Evolutionary conservation across 2,329 filamentous ascomycete species (phyloP), one percentile per base, ranked within the genome.

Genomic region (Colletotrichum navitas): DNA sequence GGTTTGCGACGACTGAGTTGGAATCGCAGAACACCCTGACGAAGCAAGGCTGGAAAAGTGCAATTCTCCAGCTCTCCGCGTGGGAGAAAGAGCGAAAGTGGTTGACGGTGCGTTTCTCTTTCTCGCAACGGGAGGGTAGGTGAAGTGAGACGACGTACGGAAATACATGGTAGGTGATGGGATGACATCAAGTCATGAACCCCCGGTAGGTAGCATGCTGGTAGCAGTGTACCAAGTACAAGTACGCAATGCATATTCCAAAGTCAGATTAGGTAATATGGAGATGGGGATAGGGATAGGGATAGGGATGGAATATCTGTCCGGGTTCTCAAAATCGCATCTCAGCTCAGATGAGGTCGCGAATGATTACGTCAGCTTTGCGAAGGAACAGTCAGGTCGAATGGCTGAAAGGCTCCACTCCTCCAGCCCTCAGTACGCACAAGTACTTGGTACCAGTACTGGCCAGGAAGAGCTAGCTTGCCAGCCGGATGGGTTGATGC

Each of bases 301-400:
- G 39, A 41, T 41, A 16, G 14, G 39, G 61, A 55, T 66, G 66
- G 54, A 66, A 58, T 67, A 62, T 45, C 68, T 71, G 52, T 67
- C 68, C 68, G 68, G 55, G 63, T 67, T 71, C 68, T 71, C 68
- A 67, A 29, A 54, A 65, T 56, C 61, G 49, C 66, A 65, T 69
- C 26, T 56, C 11, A 5, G 61, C 66, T 49, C 49, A 29, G 51
- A 63, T 59, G 59, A 52, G 55, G 12, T 16, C 16, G 11, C 7
- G 21, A 2, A 1, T 34, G 32, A 36, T 55, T 55, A 55, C 18
- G 52, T 56, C 52, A 56, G 52, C 32, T 7, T 56, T 7, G 5
- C 16, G 18, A 18, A 21, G 26, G 24, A 3, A 12, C 18, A 12
- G 51, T 2, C 18, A 16, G 16, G 18, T 39, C 12, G n/a, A 32